A percentile compares a stretch with the other conserved stretches of the same genome.
Conservation (phyloP, 2,329 filamentous ascomycete species). For the Cladophialophora carrionii region DNA sequence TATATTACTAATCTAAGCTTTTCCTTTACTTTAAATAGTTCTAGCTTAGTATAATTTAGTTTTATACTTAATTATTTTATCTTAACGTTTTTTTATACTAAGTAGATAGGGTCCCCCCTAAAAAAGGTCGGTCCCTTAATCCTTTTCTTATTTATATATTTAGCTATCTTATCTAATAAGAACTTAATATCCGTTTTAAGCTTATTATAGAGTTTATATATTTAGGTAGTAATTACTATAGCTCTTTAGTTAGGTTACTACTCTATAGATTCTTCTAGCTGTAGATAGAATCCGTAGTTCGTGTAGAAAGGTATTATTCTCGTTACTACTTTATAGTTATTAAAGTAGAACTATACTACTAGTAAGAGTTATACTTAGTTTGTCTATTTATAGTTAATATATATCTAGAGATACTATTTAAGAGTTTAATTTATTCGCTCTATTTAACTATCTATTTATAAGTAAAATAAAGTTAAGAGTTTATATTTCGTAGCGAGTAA, state of each 20-base stretch:
- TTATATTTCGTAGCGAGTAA: slow-evolving; percentile 21
- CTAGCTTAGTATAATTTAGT: background rate
- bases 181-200: background rate
- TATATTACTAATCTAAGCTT: background rate
- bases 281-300: slow-evolving; percentile 29
- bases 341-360: background rate
- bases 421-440: background rate
- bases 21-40: background rate
- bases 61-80: background rate
- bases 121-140: background rate
- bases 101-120: background rate
- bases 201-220: background rate
- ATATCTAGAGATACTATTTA: background rate
- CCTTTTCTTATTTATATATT: slow-evolving; percentile 1
- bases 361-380: background rate
- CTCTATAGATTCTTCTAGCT: slow-evolving; percentile 1
- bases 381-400: slow-evolving; percentile 3
- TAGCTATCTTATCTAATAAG: background rate
- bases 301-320: slow-evolving; percentile 18
- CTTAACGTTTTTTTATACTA: background rate
- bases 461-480: slow-evolving; percentile 19
- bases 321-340: background rate
- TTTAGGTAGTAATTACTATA: background rate
- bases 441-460: slow-evolving; percentile 12
- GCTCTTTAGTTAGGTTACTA: background rate